Evolutionary conservation across 2,329 filamentous ascomycete genomes (phyloP).

Genomic region (Aspergillus calidoustus): DNA sequence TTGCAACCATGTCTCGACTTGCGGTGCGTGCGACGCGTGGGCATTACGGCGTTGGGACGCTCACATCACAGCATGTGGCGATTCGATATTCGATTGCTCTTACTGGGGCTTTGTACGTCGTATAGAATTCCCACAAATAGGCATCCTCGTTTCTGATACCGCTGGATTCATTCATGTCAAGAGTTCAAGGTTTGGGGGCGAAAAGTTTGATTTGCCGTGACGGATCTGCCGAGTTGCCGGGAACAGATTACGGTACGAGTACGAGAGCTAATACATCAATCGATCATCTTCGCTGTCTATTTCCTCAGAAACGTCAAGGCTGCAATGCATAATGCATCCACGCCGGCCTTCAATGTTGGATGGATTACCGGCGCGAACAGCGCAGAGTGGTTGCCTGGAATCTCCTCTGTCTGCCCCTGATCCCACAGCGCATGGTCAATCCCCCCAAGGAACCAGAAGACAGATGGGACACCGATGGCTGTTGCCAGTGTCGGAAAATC

Average conservation of each 20-base stretch:
- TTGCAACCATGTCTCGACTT: conserved; percentile 32
- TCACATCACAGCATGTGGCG: not conserved
- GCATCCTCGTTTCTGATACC: not conserved
- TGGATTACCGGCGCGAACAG: conserved; percentile 63
- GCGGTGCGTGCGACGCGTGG: conserved; percentile 25
- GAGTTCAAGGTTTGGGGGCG: not conserved
- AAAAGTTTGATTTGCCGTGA: not conserved
- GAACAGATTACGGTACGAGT: conserved; percentile 1
- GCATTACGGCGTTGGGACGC: conserved; percentile 10
- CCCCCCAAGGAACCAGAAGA: conserved; percentile 63
- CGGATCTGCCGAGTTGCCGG: not conserved
- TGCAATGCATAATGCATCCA: conserved; percentile 57
- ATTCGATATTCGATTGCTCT: not conserved
- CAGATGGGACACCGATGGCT: conserved; percentile 53
- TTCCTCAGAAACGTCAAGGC: conserved; percentile 51
- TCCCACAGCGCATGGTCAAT: conserved; percentile 58
- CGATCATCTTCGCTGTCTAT: not conserved
- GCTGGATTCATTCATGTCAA: not conserved
- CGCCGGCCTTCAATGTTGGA: conserved; percentile 60
- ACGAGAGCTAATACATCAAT: not conserved
- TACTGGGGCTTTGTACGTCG: not conserved
- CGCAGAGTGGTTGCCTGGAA: conserved; percentile 64
- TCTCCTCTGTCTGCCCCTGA: conserved; percentile 49
- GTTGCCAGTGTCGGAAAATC: conserved; percentile 64
- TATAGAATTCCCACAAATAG: not conserved